Percentiles rank a stretch among this genome's conserved stretches.
Conservation (phyloP, 148 eudicot genomes). For the Rhododendron henanense region DNA sequence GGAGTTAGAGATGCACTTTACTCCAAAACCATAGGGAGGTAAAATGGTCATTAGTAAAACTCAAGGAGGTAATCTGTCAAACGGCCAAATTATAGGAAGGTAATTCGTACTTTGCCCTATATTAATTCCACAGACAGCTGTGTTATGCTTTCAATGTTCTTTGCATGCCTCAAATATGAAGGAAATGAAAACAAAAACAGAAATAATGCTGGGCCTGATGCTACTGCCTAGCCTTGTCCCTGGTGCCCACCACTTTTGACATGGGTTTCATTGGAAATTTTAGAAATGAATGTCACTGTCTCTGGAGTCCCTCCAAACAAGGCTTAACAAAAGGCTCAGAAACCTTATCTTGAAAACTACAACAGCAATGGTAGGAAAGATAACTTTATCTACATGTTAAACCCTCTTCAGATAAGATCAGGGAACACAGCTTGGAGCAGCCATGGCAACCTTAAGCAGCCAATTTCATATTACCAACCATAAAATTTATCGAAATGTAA, state of each 20-base stretch:
- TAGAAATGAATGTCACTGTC: slow-evolving; percentile 11
- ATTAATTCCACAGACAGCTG: not conserved
- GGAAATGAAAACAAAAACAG: not conserved
- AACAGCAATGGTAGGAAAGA: slow-evolving; percentile 15
- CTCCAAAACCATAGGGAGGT: too few species aligned
- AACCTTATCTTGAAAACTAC: slow-evolving; percentile 37
- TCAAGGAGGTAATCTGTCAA: too few species aligned
- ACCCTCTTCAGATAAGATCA: slow-evolving; percentile 10
- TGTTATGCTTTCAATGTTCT: not conserved
- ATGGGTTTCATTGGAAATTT: slow-evolving; percentile 3
- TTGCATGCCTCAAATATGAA: not conserved
- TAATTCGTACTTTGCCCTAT: too few species aligned
- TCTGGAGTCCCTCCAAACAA: slow-evolving; percentile 23
- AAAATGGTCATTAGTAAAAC: too few species aligned
- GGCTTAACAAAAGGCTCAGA: slow-evolving; percentile 14
- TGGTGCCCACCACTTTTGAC: not conserved
- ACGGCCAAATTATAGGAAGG: too few species aligned
- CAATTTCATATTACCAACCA: slow-evolving; percentile 33
- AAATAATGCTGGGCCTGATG: slow-evolving; percentile 8
- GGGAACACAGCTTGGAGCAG: slow-evolving; percentile 9
- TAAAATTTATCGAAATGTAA: slow-evolving; percentile 5
- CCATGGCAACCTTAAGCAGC: slow-evolving; percentile 59
- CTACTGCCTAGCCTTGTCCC: not conserved
- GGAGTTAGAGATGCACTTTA: too few species aligned
- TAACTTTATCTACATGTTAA: slow-evolving; percentile 9